These are phyloP conservation scores for Skeletonema tropicum DNA, from an alignment of 108 stramenopile genomes.

Conservation along the genomic window DNA sequence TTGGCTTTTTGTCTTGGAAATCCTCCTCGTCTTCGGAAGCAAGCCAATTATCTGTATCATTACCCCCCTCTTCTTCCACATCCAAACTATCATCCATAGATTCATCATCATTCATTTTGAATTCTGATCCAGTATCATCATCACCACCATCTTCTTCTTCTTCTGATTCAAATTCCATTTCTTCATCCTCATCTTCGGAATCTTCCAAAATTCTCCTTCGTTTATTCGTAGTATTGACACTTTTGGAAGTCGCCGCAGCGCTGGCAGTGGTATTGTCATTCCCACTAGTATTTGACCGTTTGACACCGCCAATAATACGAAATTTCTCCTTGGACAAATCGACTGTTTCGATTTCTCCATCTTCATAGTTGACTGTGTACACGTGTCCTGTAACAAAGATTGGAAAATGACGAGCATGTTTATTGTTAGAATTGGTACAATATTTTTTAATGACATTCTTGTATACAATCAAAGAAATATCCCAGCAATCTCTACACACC, in stretches of 20 bases:
- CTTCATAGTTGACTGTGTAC: conserved; percentile 56
- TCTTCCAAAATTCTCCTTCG: conserved; percentile 38
- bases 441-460: too few relatives aligned
- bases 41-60: conserved; percentile 59
- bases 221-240: conserved; percentile 13
- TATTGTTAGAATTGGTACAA: too few relatives aligned
- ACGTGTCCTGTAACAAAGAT: not conserved
- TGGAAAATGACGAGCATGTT: too few relatives aligned
- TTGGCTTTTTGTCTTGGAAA: conserved; percentile 12
- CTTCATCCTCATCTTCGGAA: conserved; percentile 63
- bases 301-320: conserved; percentile 32
- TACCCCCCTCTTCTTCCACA: conserved; percentile 27
- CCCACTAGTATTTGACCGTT: conserved; percentile 30
- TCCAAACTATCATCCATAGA: conserved; percentile 28
- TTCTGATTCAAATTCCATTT: conserved; percentile 25
- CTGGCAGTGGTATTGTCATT: conserved; percentile 30
- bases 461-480: too few relatives aligned
- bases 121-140: conserved; percentile 41
- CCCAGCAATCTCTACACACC: too few relatives aligned
- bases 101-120: conserved; percentile 31
- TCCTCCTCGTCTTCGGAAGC: conserved; percentile 53
- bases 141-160: conserved; percentile 47
- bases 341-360: conserved; percentile 67
- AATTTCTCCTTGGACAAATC: conserved; percentile 61
- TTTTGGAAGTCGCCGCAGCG: conserved; percentile 16